Conservation (phyloP, 1,284 basidiomycete species). For the Austroboletus olivaceoglutinosus region DNA sequence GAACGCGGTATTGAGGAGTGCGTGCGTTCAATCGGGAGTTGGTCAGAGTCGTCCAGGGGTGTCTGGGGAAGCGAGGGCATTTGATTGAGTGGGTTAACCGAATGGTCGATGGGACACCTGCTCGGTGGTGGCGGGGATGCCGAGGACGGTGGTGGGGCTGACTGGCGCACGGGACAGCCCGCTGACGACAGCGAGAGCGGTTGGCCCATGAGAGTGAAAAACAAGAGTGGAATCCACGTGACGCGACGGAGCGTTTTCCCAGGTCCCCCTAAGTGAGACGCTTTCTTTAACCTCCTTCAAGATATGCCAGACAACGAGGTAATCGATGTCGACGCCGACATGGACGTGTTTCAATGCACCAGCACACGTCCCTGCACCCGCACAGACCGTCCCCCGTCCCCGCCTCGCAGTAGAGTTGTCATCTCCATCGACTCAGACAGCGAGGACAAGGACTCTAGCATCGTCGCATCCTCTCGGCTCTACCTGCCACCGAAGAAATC, state of each 20-base stretch:
- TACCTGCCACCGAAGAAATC: neutral
- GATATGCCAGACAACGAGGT: slow-evolving; percentile 18
- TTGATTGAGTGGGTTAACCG: slow-evolving; percentile 82
- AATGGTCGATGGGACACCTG: slow-evolving; percentile 50
- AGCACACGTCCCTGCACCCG: slow-evolving; percentile 19
- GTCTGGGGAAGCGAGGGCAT: slow-evolving; percentile 83
- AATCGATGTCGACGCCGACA: slow-evolving; percentile 28
- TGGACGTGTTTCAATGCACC: slow-evolving; percentile 17
- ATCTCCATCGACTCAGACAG: slow-evolving; percentile 21
- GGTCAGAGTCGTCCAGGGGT: slow-evolving; percentile 55
- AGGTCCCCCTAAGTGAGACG: neutral
- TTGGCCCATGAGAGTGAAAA: slow-evolving; percentile 23
- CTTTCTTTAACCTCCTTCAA: neutral
- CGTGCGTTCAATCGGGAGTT: slow-evolving; percentile 75
- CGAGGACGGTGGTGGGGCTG: neutral
- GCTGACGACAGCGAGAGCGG: slow-evolving; percentile 16
- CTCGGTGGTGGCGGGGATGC: slow-evolving; percentile 2
- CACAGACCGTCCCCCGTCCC: slow-evolving; percentile 14
- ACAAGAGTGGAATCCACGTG: slow-evolving; percentile 8
- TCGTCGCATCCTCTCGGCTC: slow-evolving; percentile 6
- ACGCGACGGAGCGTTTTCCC: slow-evolving; percentile 4
- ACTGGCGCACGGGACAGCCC: slow-evolving; percentile 10
- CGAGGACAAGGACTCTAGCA: slow-evolving; percentile 3
- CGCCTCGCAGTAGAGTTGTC: slow-evolving; percentile 6
- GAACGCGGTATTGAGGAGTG: slow-evolving; percentile 87